Evolutionary conservation across 1,139 yeast genomes (phyloP), one percentile per base, ranked within the genome.

Genomic region (Hansenula sp.): DNA sequence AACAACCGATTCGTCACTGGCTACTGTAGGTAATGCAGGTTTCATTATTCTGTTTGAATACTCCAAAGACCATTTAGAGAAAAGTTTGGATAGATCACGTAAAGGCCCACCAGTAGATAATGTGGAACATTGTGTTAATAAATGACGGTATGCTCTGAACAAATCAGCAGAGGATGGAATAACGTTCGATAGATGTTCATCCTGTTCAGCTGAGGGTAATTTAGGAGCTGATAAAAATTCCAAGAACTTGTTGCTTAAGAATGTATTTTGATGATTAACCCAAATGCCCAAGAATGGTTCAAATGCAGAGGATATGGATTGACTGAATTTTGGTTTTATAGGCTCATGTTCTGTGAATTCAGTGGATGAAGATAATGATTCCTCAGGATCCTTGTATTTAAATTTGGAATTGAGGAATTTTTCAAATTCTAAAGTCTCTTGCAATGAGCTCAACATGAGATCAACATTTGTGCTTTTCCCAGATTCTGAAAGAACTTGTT

Each of bases 151-250:
- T 6, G 77, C 68, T 53, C 89, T 78, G 63, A 93, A 91, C 37
- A 93, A 65, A 52, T 93, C 98, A 1, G 95, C 89, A 8, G 96
- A 85, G 0, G 96, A 87, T 33, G 83, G 84, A 10, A 89, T 72
- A 15, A 89, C 87, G 48, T 81, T 75, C 1, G 85, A 81, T 11
- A 70, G 70, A 16, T 61, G 57, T 9, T 64, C 65, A 21, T 63
- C 45, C 65, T 69, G 57, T 61, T 71, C 54, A 59, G 64, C 51
- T 12, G 54, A 54, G 2, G 67, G 63, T 18, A 66, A 44, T 41
- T 65, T 77, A 66, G 41, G 78, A 58, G 46, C 72, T 18, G 79
- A 72, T 58, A 79, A 65, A 54, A 81, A 84, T 43, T 79, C 84
- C 39, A 77, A 60, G 46, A 91, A 69, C 56, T 86, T 88, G 11